Evolutionary conservation across 768 basidiomycete species (phyloP).

Genomic region (Exidia glandulosa): DNA sequence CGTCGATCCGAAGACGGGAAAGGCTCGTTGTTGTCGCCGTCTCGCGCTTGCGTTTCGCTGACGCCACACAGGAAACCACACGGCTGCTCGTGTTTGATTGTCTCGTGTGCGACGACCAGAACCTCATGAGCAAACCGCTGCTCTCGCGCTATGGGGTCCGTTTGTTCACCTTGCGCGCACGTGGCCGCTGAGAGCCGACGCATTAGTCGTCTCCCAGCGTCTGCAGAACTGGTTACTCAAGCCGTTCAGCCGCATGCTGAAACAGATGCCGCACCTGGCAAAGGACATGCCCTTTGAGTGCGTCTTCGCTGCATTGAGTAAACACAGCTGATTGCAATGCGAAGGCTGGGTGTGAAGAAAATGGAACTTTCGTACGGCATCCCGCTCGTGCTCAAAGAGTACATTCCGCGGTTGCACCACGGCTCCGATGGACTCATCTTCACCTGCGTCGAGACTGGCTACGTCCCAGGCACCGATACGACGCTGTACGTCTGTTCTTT

Average conservation of each 20-base stretch:
- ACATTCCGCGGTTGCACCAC: slow-evolving; percentile 80
- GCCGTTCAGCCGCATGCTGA: slow-evolving; percentile 63
- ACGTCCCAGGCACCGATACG: slow-evolving; percentile 70
- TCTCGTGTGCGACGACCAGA: slow-evolving; percentile 73
- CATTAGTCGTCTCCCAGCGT: slow-evolving; percentile 34
- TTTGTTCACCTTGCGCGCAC: slow-evolving; percentile 5
- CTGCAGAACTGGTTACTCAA: slow-evolving; percentile 72
- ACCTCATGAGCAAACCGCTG: slow-evolving; percentile 74
- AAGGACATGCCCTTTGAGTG: not conserved
- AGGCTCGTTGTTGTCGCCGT: slow-evolving; percentile 32
- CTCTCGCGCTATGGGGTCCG: slow-evolving; percentile 85
- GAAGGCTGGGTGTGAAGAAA: slow-evolving; percentile 76
- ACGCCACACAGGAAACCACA: slow-evolving; percentile 50
- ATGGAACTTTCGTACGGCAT: slow-evolving; percentile 82
- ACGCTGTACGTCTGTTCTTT: slow-evolving; percentile 55
- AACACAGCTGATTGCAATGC: not conserved
- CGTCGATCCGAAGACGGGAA: slow-evolving; percentile 61
- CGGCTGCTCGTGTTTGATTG: slow-evolving; percentile 89
- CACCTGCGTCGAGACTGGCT: slow-evolving; percentile 78
- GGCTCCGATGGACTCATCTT: slow-evolving; percentile 96
- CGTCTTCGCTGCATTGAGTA: not conserved
- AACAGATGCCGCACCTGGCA: slow-evolving; percentile 56
- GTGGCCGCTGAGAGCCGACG: not conserved
- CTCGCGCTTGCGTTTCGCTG: slow-evolving; percentile 3
- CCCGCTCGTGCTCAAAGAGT: slow-evolving; percentile 71